Conservation (phyloP, 495 filamentous ascomycete species). For the Tuber calosporum region DNA sequence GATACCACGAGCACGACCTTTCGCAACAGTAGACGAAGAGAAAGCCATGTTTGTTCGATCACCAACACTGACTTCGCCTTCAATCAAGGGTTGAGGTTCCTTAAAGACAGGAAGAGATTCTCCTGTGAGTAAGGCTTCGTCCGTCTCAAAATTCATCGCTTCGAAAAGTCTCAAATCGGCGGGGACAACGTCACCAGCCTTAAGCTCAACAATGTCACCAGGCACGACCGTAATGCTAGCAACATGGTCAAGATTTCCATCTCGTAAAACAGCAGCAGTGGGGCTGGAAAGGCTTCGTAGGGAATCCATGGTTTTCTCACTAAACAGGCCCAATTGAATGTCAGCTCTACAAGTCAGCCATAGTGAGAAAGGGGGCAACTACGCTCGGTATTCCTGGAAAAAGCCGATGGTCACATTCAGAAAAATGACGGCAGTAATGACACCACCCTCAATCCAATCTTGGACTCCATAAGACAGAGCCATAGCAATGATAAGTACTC, state of each 20-base stretch:
- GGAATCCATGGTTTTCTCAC: slow-evolving; percentile 77
- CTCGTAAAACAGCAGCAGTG: slow-evolving; percentile 66
- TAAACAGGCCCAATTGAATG: slow-evolving; percentile 1
- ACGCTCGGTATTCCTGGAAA: slow-evolving; percentile 71
- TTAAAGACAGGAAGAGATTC: slow-evolving; percentile 60
- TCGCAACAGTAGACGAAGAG: slow-evolving; percentile 59
- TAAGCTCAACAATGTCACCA: slow-evolving; percentile 72
- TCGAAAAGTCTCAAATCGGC: slow-evolving; percentile 70
- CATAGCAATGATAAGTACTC: slow-evolving; percentile 78
- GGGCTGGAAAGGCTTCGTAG: slow-evolving; percentile 70
- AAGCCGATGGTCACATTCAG: slow-evolving; percentile 76
- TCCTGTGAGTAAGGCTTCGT: slow-evolving; percentile 65
- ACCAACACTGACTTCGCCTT: slow-evolving; percentile 54
- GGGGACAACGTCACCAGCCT: slow-evolving; percentile 77
- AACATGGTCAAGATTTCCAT: slow-evolving; percentile 58
- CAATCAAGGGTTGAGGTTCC: slow-evolving; percentile 43
- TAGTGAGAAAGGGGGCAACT: slow-evolving; percentile 11
- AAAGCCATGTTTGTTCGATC: slow-evolving; percentile 66
- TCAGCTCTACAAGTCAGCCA: slow-evolving; percentile 4
- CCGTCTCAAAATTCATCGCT: slow-evolving; percentile 67
- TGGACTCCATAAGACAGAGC: slow-evolving; percentile 68
- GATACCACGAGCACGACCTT: slow-evolving; percentile 61
- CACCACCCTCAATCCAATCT: slow-evolving; percentile 77
- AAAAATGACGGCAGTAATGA: slow-evolving; percentile 71
- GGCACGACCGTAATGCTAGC: slow-evolving; percentile 68